phyloP scores from a whole-genome alignment of 345 rosid genomes.

The Aethionema arabicum region DNA sequence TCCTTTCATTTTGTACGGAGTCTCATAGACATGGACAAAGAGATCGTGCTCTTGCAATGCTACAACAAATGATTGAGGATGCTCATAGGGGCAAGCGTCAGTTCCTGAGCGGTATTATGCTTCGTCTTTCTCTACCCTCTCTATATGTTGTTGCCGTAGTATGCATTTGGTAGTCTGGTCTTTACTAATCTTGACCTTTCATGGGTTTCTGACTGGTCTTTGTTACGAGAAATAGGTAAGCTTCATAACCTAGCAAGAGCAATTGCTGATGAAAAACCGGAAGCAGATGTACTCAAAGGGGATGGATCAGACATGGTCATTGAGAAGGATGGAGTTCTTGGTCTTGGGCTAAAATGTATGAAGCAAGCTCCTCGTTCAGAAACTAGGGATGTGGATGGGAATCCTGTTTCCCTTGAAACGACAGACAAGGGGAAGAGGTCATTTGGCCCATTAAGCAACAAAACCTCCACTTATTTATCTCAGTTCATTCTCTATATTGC shows the following conservation, averaged over 20 bases:
- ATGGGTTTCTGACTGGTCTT: conserved; percentile 30
- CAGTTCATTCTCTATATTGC: conserved; percentile 94
- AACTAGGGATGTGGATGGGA: conserved; percentile 48
- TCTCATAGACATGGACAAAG: conserved; percentile 75
- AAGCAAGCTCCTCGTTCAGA: conserved; percentile 51
- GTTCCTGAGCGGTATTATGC: conserved; percentile 80
- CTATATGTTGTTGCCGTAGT: conserved; percentile 20
- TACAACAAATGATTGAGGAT: conserved; percentile 96
- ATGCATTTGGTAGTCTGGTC: conserved; percentile 12
- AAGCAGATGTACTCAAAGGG: conserved; percentile 48
- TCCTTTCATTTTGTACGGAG: conserved; percentile 57
- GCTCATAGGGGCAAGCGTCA: conserved; percentile 96
- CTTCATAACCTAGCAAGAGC: conserved; percentile 97
- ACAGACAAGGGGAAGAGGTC: conserved; percentile 75
- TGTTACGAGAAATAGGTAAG: conserved; percentile 59
- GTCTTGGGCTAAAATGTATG: conserved; percentile 73
- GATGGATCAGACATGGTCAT: conserved; percentile 49
- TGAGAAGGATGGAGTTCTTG: conserved; percentile 81
- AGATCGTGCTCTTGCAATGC: conserved; percentile 86
- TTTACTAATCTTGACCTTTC: conserved; percentile 25
- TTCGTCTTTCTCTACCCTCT: conserved; percentile 6
- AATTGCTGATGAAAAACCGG: conserved; percentile 85
- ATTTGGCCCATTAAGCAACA: conserved; percentile 75
- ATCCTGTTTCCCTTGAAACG: conserved; percentile 53
- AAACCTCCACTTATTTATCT: conserved; percentile 81